phyloP scores from a whole-genome alignment of 2,329 filamentous ascomycete species.

The Diaporthe destruens region DNA sequence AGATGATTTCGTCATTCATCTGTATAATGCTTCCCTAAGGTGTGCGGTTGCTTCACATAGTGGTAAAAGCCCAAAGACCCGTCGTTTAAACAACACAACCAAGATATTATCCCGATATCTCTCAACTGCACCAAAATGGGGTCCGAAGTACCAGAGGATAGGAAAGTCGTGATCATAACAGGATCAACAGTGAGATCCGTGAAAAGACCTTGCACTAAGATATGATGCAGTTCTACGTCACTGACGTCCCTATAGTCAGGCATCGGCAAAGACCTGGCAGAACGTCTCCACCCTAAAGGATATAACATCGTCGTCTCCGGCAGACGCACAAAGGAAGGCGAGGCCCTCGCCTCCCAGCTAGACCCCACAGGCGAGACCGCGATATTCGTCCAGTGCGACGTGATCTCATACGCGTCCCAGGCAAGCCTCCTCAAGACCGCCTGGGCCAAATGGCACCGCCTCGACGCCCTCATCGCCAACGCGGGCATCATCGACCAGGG shows the following conservation, averaged over 20 bases:
- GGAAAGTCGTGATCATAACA: slow-evolving; percentile 17
- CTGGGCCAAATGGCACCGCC: slow-evolving; percentile 57
- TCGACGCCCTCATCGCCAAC: slow-evolving; percentile 64
- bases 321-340: neutral
- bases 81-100: too few relatives aligned
- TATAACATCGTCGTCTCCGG: slow-evolving; percentile 18
- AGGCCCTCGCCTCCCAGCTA: slow-evolving; percentile 3
- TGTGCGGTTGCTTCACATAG: too few relatives aligned
- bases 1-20: too few relatives aligned
- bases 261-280: neutral
- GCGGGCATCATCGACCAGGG: slow-evolving; percentile 62
- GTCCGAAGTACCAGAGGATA: neutral
- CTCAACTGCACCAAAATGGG: neutral
- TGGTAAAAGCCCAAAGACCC: too few relatives aligned
- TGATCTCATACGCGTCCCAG: slow-evolving; percentile 60
- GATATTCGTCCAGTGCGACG: slow-evolving; percentile 48
- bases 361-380: neutral
- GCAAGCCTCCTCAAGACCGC: slow-evolving; percentile 56
- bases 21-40: too few relatives aligned
- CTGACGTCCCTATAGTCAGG: neutral
- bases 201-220: neutral
- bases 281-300: neutral
- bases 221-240: too few relatives aligned
- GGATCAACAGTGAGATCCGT: slow-evolving; percentile 3
- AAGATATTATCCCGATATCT: too few relatives aligned